Percentiles rank a stretch among this genome's conserved stretches.
These are phyloP conservation scores for Russula ochroleuca DNA, from an alignment of 768 basidiomycete species.

Conservation along the genomic window DNA sequence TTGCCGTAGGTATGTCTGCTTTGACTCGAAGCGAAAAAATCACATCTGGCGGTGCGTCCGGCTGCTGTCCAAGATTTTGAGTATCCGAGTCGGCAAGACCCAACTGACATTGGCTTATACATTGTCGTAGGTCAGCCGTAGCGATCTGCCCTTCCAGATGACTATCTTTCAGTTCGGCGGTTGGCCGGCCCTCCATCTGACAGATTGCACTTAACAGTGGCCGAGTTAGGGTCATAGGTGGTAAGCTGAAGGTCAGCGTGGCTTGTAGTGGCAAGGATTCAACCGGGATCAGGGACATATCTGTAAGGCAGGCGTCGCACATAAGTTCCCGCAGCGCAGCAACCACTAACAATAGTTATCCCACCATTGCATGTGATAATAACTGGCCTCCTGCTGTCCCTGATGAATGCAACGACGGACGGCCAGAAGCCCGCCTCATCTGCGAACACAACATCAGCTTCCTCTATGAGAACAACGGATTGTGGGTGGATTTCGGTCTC, in stretches of 20 bases:
- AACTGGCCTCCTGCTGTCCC: constrained; percentile 79
- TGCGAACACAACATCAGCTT: constrained; percentile 89
- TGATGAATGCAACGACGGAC: constrained; percentile 74
- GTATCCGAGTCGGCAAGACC: constrained; percentile 12
- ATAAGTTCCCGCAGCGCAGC: constrained; percentile 23
- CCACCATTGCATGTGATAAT: constrained; percentile 94
- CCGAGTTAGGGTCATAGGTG: constrained; percentile 27
- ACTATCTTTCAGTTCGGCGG: constrained; percentile 6
- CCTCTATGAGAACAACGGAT: constrained; percentile 88
- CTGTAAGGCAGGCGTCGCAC: constrained; percentile 38
- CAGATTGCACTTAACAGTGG: constrained; percentile 29
- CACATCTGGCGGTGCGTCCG: constrained; percentile 1
- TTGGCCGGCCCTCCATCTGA: constrained; percentile 23
- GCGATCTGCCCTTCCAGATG: neutral
- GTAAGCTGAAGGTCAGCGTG: constrained; percentile 54
- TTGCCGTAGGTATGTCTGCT: neutral
- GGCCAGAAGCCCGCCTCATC: constrained; percentile 87
- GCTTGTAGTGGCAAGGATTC: constrained; percentile 73
- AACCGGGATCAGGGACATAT: constrained; percentile 66
- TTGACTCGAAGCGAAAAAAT: constrained; percentile 20
- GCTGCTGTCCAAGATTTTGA: constrained; percentile 3
- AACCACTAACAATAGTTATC: constrained; percentile 28
- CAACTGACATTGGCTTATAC: constrained; percentile 25
- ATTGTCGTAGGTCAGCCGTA: constrained; percentile 24
- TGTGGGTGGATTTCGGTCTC: constrained; percentile 40